These are phyloP conservation scores for Trichoderma semiorbis DNA, from an alignment of 2,329 filamentous ascomycete species.

Conservation along the genomic window DNA sequence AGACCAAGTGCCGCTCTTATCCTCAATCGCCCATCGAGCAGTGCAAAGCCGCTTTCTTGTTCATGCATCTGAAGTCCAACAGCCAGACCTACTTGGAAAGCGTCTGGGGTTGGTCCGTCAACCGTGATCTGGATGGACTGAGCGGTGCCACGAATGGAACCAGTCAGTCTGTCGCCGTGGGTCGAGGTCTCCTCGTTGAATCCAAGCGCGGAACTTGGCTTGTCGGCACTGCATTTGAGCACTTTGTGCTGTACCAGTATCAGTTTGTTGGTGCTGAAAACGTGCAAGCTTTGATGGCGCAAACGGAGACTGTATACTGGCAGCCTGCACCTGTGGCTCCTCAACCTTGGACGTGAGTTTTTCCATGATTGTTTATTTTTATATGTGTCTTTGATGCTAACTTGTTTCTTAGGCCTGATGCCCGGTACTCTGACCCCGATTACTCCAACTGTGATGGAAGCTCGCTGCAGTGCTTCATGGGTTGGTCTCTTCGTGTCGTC, in stretches of 20 bases:
- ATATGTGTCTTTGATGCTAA: neutral
- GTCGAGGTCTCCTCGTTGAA: constrained; percentile 45
- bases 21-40: constrained; percentile 24
- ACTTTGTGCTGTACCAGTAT: constrained; percentile 51
- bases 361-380: neutral
- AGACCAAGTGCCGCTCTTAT: constrained; percentile 22
- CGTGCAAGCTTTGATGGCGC: constrained; percentile 42
- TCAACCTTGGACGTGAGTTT: constrained; percentile 34
- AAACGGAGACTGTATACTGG: constrained; percentile 46
- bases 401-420: constrained; percentile 4
- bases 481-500: constrained; percentile 18
- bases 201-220: constrained; percentile 49
- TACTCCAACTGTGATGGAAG: constrained; percentile 23
- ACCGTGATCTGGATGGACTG: constrained; percentile 48
- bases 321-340: constrained; percentile 33
- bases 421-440: constrained; percentile 22
- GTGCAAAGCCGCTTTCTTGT: constrained; percentile 45
- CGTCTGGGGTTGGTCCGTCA: constrained; percentile 43
- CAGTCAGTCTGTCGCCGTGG: constrained; percentile 36
- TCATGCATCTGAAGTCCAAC: constrained; percentile 45
- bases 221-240: constrained; percentile 50
- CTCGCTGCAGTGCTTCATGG: constrained; percentile 13
- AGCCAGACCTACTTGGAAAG: constrained; percentile 53
- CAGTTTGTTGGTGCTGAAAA: constrained; percentile 44
- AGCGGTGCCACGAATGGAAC: constrained; percentile 19